Evolutionary conservation across 768 basidiomycete species (phyloP).

Genomic region (Leucogyrophana mollusca): DNA sequence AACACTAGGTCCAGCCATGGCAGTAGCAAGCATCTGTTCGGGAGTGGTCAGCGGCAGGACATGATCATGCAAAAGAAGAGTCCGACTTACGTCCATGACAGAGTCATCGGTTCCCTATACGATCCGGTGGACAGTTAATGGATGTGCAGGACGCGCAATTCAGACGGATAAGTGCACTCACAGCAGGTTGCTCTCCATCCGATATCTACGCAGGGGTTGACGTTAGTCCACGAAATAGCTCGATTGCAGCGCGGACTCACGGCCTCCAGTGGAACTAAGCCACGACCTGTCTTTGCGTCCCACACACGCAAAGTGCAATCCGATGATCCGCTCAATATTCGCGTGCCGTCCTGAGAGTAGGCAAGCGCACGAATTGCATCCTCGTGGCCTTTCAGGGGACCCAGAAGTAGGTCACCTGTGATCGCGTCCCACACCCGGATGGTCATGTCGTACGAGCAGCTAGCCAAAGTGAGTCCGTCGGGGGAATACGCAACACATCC

Average conservation of each 20-base stretch:
- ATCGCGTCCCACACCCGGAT: slow-evolving; percentile 30
- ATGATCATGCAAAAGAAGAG: too few species aligned
- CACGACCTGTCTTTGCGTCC: slow-evolving; percentile 5
- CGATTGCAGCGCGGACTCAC: too few species aligned
- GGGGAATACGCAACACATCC: not conserved
- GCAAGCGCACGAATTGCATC: slow-evolving; percentile 5
- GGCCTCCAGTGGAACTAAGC: not conserved
- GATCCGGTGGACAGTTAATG: too few species aligned
- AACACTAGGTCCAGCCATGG: too few species aligned
- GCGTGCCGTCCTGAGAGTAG: slow-evolving; percentile 8
- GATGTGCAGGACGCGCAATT: too few species aligned
- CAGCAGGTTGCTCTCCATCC: too few species aligned
- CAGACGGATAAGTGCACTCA: too few species aligned
- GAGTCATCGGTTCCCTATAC: too few species aligned
- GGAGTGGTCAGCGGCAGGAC: too few species aligned
- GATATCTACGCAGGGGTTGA: not conserved
- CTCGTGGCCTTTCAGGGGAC: slow-evolving; percentile 14
- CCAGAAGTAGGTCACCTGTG: slow-evolving; percentile 34
- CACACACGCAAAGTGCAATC: slow-evolving; percentile 9
- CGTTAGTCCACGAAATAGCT: too few species aligned
- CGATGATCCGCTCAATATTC: slow-evolving; percentile 5
- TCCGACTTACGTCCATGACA: too few species aligned
- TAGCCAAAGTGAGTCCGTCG: slow-evolving; percentile 6
- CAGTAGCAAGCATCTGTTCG: too few species aligned
- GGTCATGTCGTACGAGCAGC: slow-evolving; percentile 26